Base-by-base conservation (phyloP, 768 basidiomycete species). In the Candolleomyces eurysporus region DNA sequence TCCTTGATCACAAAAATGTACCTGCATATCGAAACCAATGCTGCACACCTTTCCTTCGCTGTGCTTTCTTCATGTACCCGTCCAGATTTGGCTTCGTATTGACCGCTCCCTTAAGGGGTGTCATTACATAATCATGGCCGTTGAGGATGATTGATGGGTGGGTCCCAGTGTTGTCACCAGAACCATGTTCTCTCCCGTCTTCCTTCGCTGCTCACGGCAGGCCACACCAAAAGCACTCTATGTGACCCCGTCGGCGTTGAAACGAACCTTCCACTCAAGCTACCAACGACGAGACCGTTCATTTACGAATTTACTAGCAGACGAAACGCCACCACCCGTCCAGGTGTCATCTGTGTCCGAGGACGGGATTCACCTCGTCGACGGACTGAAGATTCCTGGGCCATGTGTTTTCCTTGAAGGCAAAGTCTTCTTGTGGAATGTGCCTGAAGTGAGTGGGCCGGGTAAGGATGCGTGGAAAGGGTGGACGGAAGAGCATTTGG, bases 361-460 rank as follows among this genome's bases (percentile, higher is more conserved):
- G 0, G 72, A 77, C 1, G 92, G 90, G 22, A 87, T 94, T 46
- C 80, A 83, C 48, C 83, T 94, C 5, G 78, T 77, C n/a, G 92
- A 92, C 69, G 94, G 94, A 4, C 82, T 96, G 22, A 68, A 92
- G 17, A 72, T 97, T 1, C 85, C 88, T 0, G 87, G 87, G 0
- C 84, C 94, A 0, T 90, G 88, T 66, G 83, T 99, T 31, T 91
- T 99, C 63, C 71, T 96, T 8, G 90, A 92, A 60, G 94, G 93
- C 2, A 85, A 90, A 49, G 90, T 94, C 0, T 89, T 96, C 57
- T 71, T 98, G 43, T 99, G 96, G 96, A 88, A 98, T 69, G 90
- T 91, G 2, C 88, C 90, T 19, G 45, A 61, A 21, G 57, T 65
- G 36, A 65, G 66, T 40, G 69, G 61, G 6, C 72, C 77, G 2